These are phyloP conservation scores for Globisporangium viniferum DNA, from an alignment of 352 stramenopile genomes.

Conservation along the genomic window DNA sequence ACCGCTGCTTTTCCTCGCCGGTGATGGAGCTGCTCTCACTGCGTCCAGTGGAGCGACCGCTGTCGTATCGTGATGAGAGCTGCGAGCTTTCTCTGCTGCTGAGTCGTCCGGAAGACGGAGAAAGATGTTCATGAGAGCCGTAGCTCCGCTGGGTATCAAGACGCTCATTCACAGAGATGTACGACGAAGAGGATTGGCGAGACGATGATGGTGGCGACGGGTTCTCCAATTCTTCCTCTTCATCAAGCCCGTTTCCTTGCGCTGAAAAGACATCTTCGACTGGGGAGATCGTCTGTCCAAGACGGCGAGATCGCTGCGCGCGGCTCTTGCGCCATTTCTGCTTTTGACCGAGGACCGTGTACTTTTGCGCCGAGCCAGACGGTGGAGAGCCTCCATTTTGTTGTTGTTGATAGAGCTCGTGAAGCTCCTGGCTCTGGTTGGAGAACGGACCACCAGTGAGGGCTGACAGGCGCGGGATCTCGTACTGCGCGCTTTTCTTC, in stretches of 20 bases:
- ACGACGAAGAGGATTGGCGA: conserved; percentile 9
- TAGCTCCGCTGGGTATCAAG: neutral
- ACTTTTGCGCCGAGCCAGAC: conserved; percentile 25
- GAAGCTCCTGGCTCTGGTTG: conserved; percentile 12
- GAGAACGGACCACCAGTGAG: neutral
- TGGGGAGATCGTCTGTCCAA: conserved; percentile 36
- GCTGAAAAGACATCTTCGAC: conserved; percentile 23
- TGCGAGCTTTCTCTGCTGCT: conserved; percentile 24
- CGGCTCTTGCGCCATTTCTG: conserved; percentile 56
- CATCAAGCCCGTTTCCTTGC: conserved; percentile 3
- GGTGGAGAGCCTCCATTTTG: conserved; percentile 35
- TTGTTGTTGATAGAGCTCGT: conserved; percentile 4
- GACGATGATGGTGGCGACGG: conserved; percentile 14
- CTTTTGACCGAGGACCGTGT: conserved; percentile 59
- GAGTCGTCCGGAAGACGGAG: conserved; percentile 10
- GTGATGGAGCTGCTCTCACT: conserved; percentile 17
- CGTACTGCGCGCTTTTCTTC: conserved; percentile 14
- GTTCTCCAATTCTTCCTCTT: conserved; percentile 18
- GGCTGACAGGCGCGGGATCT: conserved; percentile 4
- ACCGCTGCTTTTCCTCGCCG: conserved; percentile 27
- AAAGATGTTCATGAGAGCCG: neutral
- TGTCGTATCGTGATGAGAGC: conserved; percentile 7
- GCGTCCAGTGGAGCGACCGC: conserved; percentile 14
- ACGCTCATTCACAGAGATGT: conserved; percentile 1
- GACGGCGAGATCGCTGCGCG: conserved; percentile 28